Conservation (phyloP, 1,284 basidiomycete genomes). For the Sporisorium iseilematis-ciliati region DNA sequence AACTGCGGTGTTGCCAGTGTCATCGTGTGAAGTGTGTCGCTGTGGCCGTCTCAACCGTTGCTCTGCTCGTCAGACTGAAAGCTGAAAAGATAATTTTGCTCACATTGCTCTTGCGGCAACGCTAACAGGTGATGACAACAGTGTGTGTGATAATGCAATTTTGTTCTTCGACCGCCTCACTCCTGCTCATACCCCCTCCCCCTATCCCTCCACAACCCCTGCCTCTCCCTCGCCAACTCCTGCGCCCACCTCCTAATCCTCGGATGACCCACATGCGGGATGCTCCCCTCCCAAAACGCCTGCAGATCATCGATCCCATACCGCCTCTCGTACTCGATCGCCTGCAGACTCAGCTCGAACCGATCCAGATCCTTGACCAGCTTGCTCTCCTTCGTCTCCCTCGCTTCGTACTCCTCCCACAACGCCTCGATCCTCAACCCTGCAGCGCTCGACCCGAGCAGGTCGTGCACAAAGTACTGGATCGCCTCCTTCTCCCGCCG, state of each 20-base stretch:
- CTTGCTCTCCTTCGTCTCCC: constrained; percentile 82
- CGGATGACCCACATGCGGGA: constrained; percentile 51
- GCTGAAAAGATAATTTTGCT: too few relatives aligned
- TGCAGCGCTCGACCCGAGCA: constrained; percentile 85
- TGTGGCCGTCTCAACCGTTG: too few relatives aligned
- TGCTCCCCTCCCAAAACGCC: constrained; percentile 59
- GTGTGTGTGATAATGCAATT: background rate
- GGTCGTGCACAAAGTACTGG: constrained; percentile 87
- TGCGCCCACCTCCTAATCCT: constrained; percentile 52
- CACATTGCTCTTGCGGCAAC: too few relatives aligned
- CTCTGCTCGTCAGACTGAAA: too few relatives aligned
- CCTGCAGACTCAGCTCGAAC: constrained; percentile 86
- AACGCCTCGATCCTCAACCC: constrained; percentile 81
- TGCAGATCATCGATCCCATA: constrained; percentile 63
- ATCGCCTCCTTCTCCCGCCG: constrained; percentile 89
- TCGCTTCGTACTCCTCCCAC: constrained; percentile 94
- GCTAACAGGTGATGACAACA: background rate
- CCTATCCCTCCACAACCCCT: constrained; percentile 46
- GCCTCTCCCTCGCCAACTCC: constrained; percentile 51
- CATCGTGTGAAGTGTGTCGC: too few relatives aligned
- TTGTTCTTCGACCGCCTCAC: background rate
- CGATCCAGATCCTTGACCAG: constrained; percentile 97
- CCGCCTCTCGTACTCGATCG: constrained; percentile 72
- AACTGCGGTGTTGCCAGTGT: too few relatives aligned
- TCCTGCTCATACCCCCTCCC: constrained; percentile 40